A percentile compares a stretch with the other conserved stretches of the same genome.
These are phyloP conservation scores for Dactylorhiza incarnata DNA, from an alignment of 106 monocot genomes.

Conservation along the genomic window DNA sequence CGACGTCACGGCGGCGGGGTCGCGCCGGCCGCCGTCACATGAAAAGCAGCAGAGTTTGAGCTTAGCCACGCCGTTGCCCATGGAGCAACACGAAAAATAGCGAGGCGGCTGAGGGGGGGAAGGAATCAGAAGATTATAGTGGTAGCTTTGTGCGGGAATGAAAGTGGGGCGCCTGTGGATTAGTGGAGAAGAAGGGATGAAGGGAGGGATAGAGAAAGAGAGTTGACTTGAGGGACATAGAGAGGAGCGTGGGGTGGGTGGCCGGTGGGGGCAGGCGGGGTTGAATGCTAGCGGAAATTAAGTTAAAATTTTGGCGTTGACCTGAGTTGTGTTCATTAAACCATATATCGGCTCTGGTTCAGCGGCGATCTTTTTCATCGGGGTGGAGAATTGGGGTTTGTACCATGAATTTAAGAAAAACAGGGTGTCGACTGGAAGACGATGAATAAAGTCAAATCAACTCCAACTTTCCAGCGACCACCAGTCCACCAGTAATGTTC, in stretches of 20 bases:
- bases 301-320: conserved; percentile 2
- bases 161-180: not conserved
- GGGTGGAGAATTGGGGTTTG: no score
- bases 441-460: no score
- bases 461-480: no score
- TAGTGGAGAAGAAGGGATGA: not conserved
- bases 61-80: conserved; percentile 47
- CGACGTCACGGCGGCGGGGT: conserved; percentile 28
- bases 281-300: not conserved
- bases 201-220: not conserved
- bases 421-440: no score
- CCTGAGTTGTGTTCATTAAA: conserved; percentile 1
- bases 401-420: no score
- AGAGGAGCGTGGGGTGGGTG: conserved; percentile 7
- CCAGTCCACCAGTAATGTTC: no score
- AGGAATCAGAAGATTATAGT: not conserved
- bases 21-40: conserved; percentile 18
- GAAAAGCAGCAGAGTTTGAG: conserved; percentile 18
- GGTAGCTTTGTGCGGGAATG: no score
- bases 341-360: conserved; percentile 3
- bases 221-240: not conserved
- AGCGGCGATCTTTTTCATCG: no score
- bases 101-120: not conserved
- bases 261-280: not conserved
- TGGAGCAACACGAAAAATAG: conserved; percentile 2